Base-by-base conservation (phyloP, 139 green algal species). In the Spirogloea muscicola region DNA sequence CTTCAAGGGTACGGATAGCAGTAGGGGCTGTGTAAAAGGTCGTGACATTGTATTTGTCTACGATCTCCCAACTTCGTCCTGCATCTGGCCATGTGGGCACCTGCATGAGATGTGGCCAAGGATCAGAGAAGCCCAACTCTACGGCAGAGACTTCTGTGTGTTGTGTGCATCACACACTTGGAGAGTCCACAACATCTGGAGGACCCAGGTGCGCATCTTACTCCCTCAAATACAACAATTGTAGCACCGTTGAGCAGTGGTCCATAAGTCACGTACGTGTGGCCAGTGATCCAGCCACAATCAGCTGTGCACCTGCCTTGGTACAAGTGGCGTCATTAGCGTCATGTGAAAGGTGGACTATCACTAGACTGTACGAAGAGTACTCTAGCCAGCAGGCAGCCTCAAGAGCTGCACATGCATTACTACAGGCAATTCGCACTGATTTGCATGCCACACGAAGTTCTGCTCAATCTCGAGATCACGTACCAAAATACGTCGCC, bases 21-120 rank as follows among this genome's bases (percentile, higher is more conserved):
- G 94, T 98, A 49, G 94, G 94, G 2, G 94, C 94, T 0, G 94
- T 98, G 89, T 98, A 98, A 68, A 98, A 96, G 73, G 92, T 84
- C 44, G 81, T 92, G 60, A 94, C 78, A 18, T 91, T 86, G 85
- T 93, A 92, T 25, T 84, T 84, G 74, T 84, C 79, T 36, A 84
- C 75, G 42, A 84, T 84, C 16, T 84, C 84, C 94, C 94, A 99
- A 77, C 85, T 96, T 39, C 94, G 86, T 5, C 86, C 90, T 2
- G 92, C 84, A 6, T 90, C 89, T 3, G 81, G 81, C 39, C 72
- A 86, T 31, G 55, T 80, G 55, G 93, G 93, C 48, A 95, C 29
- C 62, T 72, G 62, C 13, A n/a, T n/a, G n/a, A n/a, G n/a, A n/a
- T n/a, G n/a, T n/a, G n/a, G n/a, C n/a, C n/a, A n/a, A n/a, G n/a